phyloP scores from a whole-genome alignment of 768 basidiomycete species.

The Peribolospora kevripleyi region DNA sequence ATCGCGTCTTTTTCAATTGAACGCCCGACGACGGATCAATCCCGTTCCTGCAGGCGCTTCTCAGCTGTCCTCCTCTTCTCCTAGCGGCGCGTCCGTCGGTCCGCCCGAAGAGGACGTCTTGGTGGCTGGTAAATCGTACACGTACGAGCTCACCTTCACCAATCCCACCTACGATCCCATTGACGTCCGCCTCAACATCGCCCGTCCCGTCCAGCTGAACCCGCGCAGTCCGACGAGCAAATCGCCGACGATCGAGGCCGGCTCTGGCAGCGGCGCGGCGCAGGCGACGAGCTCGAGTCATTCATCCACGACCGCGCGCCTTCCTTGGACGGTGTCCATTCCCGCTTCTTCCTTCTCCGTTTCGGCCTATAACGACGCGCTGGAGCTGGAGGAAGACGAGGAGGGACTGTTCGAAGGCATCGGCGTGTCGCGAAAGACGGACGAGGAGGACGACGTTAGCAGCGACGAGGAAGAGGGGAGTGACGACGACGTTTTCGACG shows the following conservation, averaged over 20 bases:
- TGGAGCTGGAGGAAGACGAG: constrained; percentile 94
- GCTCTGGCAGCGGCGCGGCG: not conserved
- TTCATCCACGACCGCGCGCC: constrained; percentile 24
- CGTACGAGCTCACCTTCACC: constrained; percentile 69
- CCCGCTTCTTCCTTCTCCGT: constrained; percentile 57
- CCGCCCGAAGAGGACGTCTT: constrained; percentile 20
- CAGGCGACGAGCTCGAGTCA: not conserved
- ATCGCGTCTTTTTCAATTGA: constrained; percentile 24
- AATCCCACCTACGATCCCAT: constrained; percentile 95
- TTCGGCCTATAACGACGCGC: constrained; percentile 79
- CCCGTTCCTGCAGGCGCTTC: no score
- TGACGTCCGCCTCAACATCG: constrained; percentile 55
- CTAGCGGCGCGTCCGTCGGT: no score
- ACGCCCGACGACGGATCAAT: constrained; percentile 16
- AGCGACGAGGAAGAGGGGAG: constrained; percentile 27
- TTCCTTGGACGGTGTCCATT: constrained; percentile 55
- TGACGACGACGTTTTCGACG: constrained; percentile 19
- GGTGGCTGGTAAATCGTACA: constrained; percentile 54
- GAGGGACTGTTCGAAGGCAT: constrained; percentile 13
- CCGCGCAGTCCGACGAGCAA: not conserved
- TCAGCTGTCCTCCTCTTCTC: no score
- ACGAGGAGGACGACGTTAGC: constrained; percentile 53
- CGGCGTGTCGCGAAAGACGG: no score
- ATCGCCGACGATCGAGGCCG: not conserved
- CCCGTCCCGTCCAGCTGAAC: constrained; percentile 9